phyloP scores from a whole-genome alignment of 768 basidiomycete genomes.

The Leccinum subgranulosum region DNA sequence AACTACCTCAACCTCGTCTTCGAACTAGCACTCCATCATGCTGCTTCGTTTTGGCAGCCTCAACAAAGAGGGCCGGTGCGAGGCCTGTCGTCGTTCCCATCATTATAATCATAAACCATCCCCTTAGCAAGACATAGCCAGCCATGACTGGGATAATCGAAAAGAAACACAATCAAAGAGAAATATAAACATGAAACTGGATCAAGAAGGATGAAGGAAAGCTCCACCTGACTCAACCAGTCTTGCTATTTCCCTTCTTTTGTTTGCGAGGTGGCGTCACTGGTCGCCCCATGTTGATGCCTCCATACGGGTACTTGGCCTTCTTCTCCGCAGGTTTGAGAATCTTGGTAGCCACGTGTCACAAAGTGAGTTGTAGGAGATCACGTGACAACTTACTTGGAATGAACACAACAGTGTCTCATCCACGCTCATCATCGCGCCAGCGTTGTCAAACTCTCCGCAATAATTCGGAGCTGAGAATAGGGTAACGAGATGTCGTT shows the following conservation, averaged over 20 bases:
- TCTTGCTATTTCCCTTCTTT: slow-evolving; percentile 94
- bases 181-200: slow-evolving; percentile 30
- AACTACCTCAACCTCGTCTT: slow-evolving; percentile 11
- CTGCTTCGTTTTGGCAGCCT: slow-evolving; percentile 12
- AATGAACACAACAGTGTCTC: slow-evolving; percentile 97
- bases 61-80: slow-evolving; percentile 10
- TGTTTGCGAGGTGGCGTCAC: slow-evolving; percentile 96
- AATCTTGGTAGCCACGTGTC: slow-evolving; percentile 52
- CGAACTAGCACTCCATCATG: slow-evolving; percentile 12
- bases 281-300: slow-evolving; percentile 81
- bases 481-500: slow-evolving; percentile 92
- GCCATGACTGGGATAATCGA: slow-evolving; percentile 23
- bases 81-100: slow-evolving; percentile 16
- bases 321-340: slow-evolving; percentile 99
- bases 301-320: slow-evolving; percentile 86
- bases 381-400: slow-evolving; percentile 61
- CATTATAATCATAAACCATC: slow-evolving; percentile 17
- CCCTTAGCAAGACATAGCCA: slow-evolving; percentile 29
- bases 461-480: slow-evolving; percentile 97
- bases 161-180: slow-evolving; percentile 24
- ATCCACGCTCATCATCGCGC: slow-evolving; percentile 99
- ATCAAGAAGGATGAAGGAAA: slow-evolving; percentile 25
- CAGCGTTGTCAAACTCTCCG: slow-evolving; percentile 98
- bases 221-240: slow-evolving; percentile 35
- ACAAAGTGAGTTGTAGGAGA: not conserved